These are phyloP conservation scores for Endothia cerciana DNA, from an alignment of 2,329 filamentous ascomycete species.

Conservation along the genomic window DNA sequence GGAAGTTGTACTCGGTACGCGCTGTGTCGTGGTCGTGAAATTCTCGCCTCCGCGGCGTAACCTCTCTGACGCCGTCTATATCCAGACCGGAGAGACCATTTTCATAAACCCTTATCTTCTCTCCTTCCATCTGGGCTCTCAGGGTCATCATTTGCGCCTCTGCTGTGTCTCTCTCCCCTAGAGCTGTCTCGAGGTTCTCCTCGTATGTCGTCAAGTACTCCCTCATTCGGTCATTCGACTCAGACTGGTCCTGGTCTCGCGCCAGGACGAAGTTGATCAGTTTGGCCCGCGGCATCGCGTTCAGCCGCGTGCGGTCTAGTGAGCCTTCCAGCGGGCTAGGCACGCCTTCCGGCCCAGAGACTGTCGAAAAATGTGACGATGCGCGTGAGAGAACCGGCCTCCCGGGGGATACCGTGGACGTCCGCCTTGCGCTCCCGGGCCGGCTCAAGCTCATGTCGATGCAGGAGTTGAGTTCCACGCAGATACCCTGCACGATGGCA, in stretches of 20 bases:
- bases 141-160: neutral
- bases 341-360: neutral
- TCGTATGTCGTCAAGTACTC: neutral
- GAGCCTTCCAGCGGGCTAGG: neutral
- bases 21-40: neutral
- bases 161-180: neutral
- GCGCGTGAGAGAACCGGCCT: neutral
- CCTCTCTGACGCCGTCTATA: neutral
- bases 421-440: neutral
- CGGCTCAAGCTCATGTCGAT: neutral
- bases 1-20: neutral
- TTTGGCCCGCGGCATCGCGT: neutral
- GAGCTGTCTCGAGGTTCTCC: neutral
- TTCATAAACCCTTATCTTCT: neutral
- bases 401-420: neutral
- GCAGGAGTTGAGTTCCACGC: conserved; percentile 3
- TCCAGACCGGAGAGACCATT: neutral
- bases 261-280: neutral
- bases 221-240: neutral
- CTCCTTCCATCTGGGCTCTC: neutral
- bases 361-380: neutral
- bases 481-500: neutral
- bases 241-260: neutral
- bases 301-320: neutral
- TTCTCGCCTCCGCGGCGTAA: neutral